Evolutionary conservation across 1,139 yeast genomes (phyloP).

Genomic region (Scheffersomyces titani): DNA sequence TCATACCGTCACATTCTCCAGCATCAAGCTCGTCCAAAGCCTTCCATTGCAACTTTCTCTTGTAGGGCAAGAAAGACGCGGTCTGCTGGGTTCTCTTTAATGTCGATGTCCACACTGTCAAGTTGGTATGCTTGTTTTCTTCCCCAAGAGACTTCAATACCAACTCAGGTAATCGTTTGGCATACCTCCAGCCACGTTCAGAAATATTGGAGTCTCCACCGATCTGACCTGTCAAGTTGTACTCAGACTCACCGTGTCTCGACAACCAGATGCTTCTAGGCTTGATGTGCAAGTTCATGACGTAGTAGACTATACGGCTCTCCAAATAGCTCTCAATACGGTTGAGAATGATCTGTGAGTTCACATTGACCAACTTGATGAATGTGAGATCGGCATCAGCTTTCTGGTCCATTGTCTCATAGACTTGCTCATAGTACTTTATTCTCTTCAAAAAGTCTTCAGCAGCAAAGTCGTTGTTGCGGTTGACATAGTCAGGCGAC

Average conservation of each 20-base stretch:
- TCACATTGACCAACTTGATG: slow-evolving; percentile 83
- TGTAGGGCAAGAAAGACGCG: slow-evolving; percentile 78
- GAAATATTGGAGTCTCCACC: slow-evolving; percentile 94
- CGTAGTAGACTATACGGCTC: slow-evolving; percentile 90
- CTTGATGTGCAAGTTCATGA: slow-evolving; percentile 91
- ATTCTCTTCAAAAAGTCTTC: slow-evolving; percentile 75
- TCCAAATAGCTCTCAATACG: slow-evolving; percentile 86
- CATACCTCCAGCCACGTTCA: slow-evolving; percentile 84
- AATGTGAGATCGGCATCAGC: slow-evolving; percentile 72
- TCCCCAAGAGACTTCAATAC: slow-evolving; percentile 72
- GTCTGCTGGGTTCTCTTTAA: slow-evolving; percentile 91
- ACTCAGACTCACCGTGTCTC: slow-evolving; percentile 93
- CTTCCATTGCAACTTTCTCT: slow-evolving; percentile 85
- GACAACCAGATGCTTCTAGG: slow-evolving; percentile 92
- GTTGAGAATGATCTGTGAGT: slow-evolving; percentile 84
- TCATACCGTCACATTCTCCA: slow-evolving; percentile 96
- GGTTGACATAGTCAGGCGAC: slow-evolving; percentile 81
- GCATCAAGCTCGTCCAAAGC: slow-evolving; percentile 97
- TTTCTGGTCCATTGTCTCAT: slow-evolving; percentile 66
- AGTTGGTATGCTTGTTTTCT: slow-evolving; percentile 59
- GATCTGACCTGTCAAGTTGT: slow-evolving; percentile 88
- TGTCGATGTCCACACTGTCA: slow-evolving; percentile 97
- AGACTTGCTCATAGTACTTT: slow-evolving; percentile 66
- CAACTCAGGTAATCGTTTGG: slow-evolving; percentile 76
- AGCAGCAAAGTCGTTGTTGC: slow-evolving; percentile 71